Conservation (phyloP, 768 basidiomycete genomes). For the Ramaria rubella region DNA sequence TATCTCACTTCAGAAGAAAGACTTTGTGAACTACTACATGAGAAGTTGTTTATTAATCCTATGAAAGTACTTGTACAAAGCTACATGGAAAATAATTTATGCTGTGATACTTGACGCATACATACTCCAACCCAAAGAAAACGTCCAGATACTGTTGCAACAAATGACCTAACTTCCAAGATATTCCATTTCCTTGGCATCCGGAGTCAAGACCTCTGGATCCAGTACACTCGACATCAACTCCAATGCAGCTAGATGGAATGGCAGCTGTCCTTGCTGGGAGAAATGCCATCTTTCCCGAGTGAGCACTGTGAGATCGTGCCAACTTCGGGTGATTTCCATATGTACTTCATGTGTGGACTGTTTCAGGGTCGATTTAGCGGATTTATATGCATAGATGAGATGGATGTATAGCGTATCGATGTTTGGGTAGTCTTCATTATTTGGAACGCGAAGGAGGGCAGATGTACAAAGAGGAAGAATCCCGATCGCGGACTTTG, state of each 20-base stretch:
- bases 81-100: constrained; percentile 8
- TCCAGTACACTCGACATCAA: constrained; percentile 13
- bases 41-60: too few relatives aligned
- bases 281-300: constrained; percentile 35
- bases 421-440: constrained; percentile 37
- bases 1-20: neutral
- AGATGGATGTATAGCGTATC: constrained; percentile 57
- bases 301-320: constrained; percentile 62
- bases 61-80: neutral
- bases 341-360: constrained; percentile 29
- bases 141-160: neutral
- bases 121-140: neutral
- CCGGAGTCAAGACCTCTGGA: neutral
- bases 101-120: neutral
- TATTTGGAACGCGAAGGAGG: constrained; percentile 49
- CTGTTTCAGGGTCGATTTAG: constrained; percentile 31
- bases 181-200: neutral
- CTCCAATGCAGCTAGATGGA: constrained; percentile 57
- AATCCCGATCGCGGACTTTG: constrained; percentile 31
- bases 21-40: neutral
- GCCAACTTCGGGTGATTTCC: constrained; percentile 63
- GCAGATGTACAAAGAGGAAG: constrained; percentile 53
- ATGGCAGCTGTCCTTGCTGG: constrained; percentile 41
- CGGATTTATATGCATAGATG: constrained; percentile 43
- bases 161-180: neutral